phyloP scores from a whole-genome alignment of 805 yeast species.

The Novakomyces olei region DNA sequence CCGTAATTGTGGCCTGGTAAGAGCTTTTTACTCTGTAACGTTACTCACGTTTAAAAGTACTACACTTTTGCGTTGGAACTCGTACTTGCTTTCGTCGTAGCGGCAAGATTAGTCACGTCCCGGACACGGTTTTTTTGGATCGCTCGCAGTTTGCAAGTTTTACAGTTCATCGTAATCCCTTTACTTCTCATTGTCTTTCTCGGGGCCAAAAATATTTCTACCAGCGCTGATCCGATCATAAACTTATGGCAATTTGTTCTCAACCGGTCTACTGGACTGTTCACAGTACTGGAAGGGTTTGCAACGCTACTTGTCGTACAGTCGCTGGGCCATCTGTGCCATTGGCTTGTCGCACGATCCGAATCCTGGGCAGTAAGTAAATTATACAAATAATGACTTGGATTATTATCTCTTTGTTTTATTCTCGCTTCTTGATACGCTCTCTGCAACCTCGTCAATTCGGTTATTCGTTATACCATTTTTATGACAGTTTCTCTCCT shows the following conservation, averaged over 20 bases:
- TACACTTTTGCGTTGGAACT: slow-evolving; percentile 46
- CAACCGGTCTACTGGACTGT: slow-evolving; percentile 66
- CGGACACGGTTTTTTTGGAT: slow-evolving; percentile 17
- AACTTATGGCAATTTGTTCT: slow-evolving; percentile 46
- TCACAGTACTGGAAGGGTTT: slow-evolving; percentile 78
- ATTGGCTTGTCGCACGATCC: slow-evolving; percentile 31
- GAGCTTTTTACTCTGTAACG: not conserved
- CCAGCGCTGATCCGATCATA: not conserved
- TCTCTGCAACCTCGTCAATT: too few species aligned
- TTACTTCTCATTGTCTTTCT: slow-evolving; percentile 42
- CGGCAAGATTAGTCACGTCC: slow-evolving; percentile 35
- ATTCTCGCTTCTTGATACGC: too few species aligned
- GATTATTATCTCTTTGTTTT: too few species aligned
- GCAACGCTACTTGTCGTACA: slow-evolving; percentile 83
- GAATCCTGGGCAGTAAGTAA: slow-evolving; percentile 41
- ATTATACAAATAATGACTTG: too few species aligned
- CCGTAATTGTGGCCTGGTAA: slow-evolving; percentile 49
- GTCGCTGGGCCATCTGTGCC: slow-evolving; percentile 64
- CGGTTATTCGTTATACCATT: too few species aligned
- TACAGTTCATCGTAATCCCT: slow-evolving; percentile 69
- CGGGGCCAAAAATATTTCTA: slow-evolving; percentile 8
- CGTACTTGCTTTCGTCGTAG: slow-evolving; percentile 48
- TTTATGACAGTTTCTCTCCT: too few species aligned
- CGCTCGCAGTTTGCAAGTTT: slow-evolving; percentile 33
- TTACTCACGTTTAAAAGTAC: slow-evolving; percentile 17